Evolutionary conservation across 1,284 basidiomycete genomes (phyloP), one percentile per base, ranked within the genome.

Genomic region (Termitomyces sp.): DNA sequence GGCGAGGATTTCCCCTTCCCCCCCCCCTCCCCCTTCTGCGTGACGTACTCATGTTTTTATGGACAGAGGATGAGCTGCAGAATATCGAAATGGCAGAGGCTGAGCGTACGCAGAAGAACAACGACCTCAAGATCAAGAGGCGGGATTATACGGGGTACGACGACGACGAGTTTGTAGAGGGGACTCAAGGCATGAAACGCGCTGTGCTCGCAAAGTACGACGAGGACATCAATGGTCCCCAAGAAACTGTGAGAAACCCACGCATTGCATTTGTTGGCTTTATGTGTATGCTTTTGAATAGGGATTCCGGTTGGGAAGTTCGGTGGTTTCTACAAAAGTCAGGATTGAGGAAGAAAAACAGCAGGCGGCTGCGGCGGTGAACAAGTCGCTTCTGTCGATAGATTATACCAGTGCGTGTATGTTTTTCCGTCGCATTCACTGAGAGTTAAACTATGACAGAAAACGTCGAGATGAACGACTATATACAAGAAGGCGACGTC

Each of bases 181-280:
- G 88, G 36, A 80, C 80, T 65, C 81, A 80, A 41, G 92, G 91
- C 19, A 79, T 86, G 76, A 93, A 91, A 68, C 82, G 84, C 12
- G 82, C 89, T n/a, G 79, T 99, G 34, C 73, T 99, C 42, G 79
- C 89, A 43, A 99, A 99, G 69, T 99, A 99, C 66, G 96, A 99
- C 65, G 92, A 95, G 61, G 90, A 90, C 58, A 75, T 92, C 58
- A 82, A 90, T 60, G 87, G 87, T 26, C 62, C 79, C 4, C 78
- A 76, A 34, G 83, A 89, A 67, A 80, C 79, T 30, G 89, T 92
- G 62, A 58, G 82, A 67, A 13, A 19, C 28, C 30, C 28, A 17
- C 15, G 6, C n/a, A 10, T 17, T n/a, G n/a, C n/a, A n/a, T n/a
- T n/a, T n/a, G n/a, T n/a, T n/a, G n/a, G n/a, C n/a, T n/a, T n/a